Conservation (phyloP, 2,329 filamentous ascomycete species). For the Clonostachys rhizophaga region DNA sequence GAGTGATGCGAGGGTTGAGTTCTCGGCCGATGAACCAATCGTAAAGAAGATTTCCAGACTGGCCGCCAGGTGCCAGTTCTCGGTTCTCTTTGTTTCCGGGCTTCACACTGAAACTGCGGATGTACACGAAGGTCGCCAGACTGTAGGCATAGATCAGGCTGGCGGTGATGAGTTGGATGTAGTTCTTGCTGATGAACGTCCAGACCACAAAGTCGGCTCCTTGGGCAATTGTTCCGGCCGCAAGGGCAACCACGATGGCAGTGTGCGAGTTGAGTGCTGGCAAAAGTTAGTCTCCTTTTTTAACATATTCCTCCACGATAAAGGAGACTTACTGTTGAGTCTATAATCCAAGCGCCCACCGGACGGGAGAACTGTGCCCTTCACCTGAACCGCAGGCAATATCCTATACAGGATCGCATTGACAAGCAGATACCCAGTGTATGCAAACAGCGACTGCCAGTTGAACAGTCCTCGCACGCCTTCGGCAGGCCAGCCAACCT, state of each 20-base stretch:
- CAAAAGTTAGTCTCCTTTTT: slow-evolving; percentile 5
- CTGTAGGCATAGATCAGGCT: slow-evolving; percentile 73
- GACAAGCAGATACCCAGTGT: slow-evolving; percentile 72
- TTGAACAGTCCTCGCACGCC: slow-evolving; percentile 69
- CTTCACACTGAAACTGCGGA: slow-evolving; percentile 77
- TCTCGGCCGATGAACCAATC: slow-evolving; percentile 97
- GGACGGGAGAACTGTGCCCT: slow-evolving; percentile 65
- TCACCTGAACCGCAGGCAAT: slow-evolving; percentile 66
- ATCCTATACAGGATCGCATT: slow-evolving; percentile 71
- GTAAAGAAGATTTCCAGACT: slow-evolving; percentile 81
- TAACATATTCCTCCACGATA: not conserved
- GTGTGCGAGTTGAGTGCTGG: slow-evolving; percentile 72
- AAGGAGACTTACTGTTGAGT: slow-evolving; percentile 58
- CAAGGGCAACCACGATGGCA: slow-evolving; percentile 65
- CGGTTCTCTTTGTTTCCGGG: slow-evolving; percentile 67
- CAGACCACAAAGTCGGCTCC: slow-evolving; percentile 83
- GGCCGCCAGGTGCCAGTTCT: slow-evolving; percentile 76
- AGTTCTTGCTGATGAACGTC: slow-evolving; percentile 92
- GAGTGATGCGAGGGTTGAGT: slow-evolving; percentile 78
- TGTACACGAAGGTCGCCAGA: slow-evolving; percentile 75
- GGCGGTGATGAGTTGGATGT: slow-evolving; percentile 76
- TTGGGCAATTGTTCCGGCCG: slow-evolving; percentile 69
- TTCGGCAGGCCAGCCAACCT: slow-evolving; percentile 74
- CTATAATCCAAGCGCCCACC: slow-evolving; percentile 79
- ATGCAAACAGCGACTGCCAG: slow-evolving; percentile 63